phyloP scores from a whole-genome alignment of 768 basidiomycete species.

The Mycena filopes region DNA sequence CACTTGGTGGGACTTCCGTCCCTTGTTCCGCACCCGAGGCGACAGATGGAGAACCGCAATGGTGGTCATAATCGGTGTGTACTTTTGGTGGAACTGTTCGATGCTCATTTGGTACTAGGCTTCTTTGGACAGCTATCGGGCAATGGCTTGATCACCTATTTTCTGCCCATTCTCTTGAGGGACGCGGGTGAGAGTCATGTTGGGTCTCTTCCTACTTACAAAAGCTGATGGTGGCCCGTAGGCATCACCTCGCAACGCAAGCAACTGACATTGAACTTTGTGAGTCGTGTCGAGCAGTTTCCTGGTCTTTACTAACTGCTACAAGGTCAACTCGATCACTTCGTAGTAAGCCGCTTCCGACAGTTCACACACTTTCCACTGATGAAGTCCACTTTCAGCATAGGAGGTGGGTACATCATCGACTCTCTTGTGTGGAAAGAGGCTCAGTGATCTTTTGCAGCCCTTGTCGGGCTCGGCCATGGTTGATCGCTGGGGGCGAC shows the following conservation, averaged over 20 bases:
- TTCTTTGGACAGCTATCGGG: conserved; percentile 57
- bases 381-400: neutral
- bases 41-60: conserved; percentile 61
- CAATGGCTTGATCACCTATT: conserved; percentile 62
- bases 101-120: conserved; percentile 22
- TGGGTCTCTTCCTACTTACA: neutral
- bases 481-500: conserved; percentile 60
- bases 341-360: conserved; percentile 49
- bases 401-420: conserved; percentile 41
- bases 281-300: conserved; percentile 24
- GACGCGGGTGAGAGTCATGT: conserved; percentile 37
- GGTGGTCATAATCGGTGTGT: conserved; percentile 59
- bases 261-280: conserved; percentile 58
- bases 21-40: conserved; percentile 56
- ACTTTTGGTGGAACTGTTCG: neutral
- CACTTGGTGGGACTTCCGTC: conserved; percentile 67
- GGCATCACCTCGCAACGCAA: conserved; percentile 55
- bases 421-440: neutral
- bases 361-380: neutral
- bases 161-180: conserved; percentile 56
- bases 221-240: conserved; percentile 24
- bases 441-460: neutral
- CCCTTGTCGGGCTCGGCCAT: conserved; percentile 49
- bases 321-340: conserved; percentile 53
- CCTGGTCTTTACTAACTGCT: no score